Base-by-base conservation (phyloP, 495 filamentous ascomycete species). In the Penicillium canariense region DNA sequence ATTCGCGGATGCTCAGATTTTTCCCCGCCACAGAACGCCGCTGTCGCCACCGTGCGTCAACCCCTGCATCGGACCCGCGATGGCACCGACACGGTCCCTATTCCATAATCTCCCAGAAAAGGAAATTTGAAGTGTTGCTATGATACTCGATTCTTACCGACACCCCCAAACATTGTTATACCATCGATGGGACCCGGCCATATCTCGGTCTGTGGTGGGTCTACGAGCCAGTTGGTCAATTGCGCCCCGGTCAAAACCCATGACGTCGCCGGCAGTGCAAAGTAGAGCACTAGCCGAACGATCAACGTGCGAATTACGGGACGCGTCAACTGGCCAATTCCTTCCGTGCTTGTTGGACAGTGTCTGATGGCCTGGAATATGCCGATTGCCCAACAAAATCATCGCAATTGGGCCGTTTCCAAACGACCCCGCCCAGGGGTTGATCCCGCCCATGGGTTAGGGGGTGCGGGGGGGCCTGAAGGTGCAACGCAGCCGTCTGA, bases 11-110 rank as follows among this genome's bases (percentile, higher is more conserved):
- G 20, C 20, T 42, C 38, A 25, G 38, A 42, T 46, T 30, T 46
- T 44, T 46, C 11, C 25, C 43, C 43, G 43, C 50, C 12, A 44
- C 27, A 17, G 8, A 20, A 54, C 43, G 52, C 52, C 52, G 43
- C 32, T 28, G 44, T 47, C 52, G 52, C 52, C 52, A 54, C 52
- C 31, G 31, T 38, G 52, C 42, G 23, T 35, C 46, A 35, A 46
- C 52, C 46, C 46, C 46, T 48, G 46, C 28, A 48, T 35, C 18
- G 17, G n/a, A 23, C 31, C 31, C 17, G 32, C 23, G 28, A 48
- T 23, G 10, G 0, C 43, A 12, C 43, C 25, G 38, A 25, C 18
- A 8, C n/a, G n/a, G n/a, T n/a, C n/a, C n/a, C n/a, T n/a, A n/a
- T n/a, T n/a, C n/a, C n/a, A n/a, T n/a, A n/a, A n/a, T n/a, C n/a